A percentile compares a stretch with the other conserved stretches of the same genome.
Evolutionary conservation across 495 filamentous ascomycete species (phyloP).

Genomic region (Aspergillus bridgeri): DNA sequence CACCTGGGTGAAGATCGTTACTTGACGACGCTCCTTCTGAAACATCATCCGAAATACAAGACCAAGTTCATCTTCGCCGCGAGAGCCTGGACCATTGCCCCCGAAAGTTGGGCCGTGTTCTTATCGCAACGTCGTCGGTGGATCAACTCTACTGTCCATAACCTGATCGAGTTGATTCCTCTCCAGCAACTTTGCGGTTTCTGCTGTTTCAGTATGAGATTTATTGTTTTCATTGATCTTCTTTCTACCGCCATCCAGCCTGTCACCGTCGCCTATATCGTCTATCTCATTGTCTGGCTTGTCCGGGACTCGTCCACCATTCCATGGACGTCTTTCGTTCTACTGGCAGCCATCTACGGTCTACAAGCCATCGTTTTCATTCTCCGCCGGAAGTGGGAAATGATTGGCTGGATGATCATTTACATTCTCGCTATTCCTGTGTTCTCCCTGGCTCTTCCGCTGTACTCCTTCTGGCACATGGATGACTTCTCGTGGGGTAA

Average conservation of each 20-base stretch:
- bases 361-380: slow-evolving; percentile 96
- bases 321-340: slow-evolving; percentile 78
- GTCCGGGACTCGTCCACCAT: slow-evolving; percentile 55
- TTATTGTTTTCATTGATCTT: slow-evolving; percentile 93
- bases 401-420: slow-evolving; percentile 97
- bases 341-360: slow-evolving; percentile 90
- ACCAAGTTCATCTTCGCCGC: slow-evolving; percentile 94
- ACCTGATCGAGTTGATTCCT: slow-evolving; percentile 92
- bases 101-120: slow-evolving; percentile 90
- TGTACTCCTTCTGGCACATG: slow-evolving; percentile 99
- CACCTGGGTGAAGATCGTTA: slow-evolving; percentile 92
- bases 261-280: no score
- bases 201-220: slow-evolving; percentile 99
- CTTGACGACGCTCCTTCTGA: slow-evolving; percentile 89
- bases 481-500: slow-evolving; percentile 99
- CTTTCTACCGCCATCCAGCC: slow-evolving; percentile 29
- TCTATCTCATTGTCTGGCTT: slow-evolving; percentile 46
- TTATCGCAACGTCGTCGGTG: slow-evolving; percentile 96
- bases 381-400: slow-evolving; percentile 93
- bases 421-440: slow-evolving; percentile 91
- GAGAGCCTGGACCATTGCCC: slow-evolving; percentile 94
- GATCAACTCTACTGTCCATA: slow-evolving; percentile 99
- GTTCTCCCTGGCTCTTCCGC: slow-evolving; percentile 83
- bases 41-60: slow-evolving; percentile 89
- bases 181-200: slow-evolving; percentile 94